Base-by-base conservation (phyloP, 345 rosid genomes). In the Litchi chinensis region DNA sequence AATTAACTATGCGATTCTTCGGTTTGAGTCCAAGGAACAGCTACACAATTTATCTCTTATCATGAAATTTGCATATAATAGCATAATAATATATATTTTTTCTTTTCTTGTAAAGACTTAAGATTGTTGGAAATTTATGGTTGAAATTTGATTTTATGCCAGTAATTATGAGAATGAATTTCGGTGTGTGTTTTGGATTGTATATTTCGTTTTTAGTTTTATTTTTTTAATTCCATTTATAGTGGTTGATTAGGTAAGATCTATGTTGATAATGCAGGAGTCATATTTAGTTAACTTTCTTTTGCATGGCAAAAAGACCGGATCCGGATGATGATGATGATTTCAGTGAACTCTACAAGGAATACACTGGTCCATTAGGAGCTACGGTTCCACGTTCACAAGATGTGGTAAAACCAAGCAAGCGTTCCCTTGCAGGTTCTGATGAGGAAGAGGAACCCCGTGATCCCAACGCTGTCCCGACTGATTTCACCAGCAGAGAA, bases 381-480 rank as follows among this genome's bases (percentile, higher is more conserved):
- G 77, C 87, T n/a, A 71, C 68, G 0, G 83, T 82, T 43, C 77
- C 77, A 80, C 84, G 43, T 80, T 72, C 83, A 54, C 89, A 87
- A 79, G 97, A 94, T 37, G 83, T 68, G 82, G 87, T 59, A 6
- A 91, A 89, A 76, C 69, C 83, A 6, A 84, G 82, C 78, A 94
- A 93, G 75, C 83, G 79, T 62, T 83, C 92, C 81, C 91, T 75
- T 80, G 88, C 83, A 22, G 94, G 83, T 59, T 83, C 90, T 5
- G 97, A 88, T 9, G 97, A 92, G 84, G 97, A 93, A 81, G 98
- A 90, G 77, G 93, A 85, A 79, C 68, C 86, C 37, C 95, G 87
- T n/a, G 98, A 96, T 82, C 98, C 95, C 0, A 91, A 96, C 83
- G 97, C 99, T 46, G 99, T 96, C 12, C 99, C 99, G 1, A 96